A percentile compares a stretch with the other conserved stretches of the same genome.
Conservation (phyloP, 2,329 filamentous ascomycete species). For the Aspergillus alliaceus region DNA sequence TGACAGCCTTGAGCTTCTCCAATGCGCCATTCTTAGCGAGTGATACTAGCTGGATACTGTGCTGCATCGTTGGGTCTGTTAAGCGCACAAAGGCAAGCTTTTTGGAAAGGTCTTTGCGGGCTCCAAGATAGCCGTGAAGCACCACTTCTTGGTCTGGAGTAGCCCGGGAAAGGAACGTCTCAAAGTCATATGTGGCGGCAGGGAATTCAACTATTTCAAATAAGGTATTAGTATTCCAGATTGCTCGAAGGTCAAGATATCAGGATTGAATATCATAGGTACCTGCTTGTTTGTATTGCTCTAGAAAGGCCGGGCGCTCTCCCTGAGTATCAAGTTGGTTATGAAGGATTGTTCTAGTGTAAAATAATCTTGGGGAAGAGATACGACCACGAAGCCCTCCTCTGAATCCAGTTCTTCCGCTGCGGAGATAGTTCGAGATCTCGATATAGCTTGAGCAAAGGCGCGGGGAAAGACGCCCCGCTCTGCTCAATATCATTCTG, state of each 20-base stretch:
- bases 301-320: constrained; percentile 31
- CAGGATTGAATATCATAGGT: constrained; percentile 21
- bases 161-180: constrained; percentile 32
- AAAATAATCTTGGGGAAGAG: constrained; percentile 19
- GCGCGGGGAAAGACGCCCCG: constrained; percentile 24
- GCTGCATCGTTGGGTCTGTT: constrained; percentile 43
- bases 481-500: constrained; percentile 24
- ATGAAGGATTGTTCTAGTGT: constrained; percentile 19
- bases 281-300: constrained; percentile 50
- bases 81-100: constrained; percentile 70
- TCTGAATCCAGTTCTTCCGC: constrained; percentile 14
- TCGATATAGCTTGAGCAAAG: constrained; percentile 38
- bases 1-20: constrained; percentile 45
- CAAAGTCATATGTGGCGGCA: constrained; percentile 42
- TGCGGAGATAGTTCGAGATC: constrained; percentile 38
- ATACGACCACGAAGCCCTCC: constrained; percentile 7
- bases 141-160: constrained; percentile 46
- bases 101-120: constrained; percentile 65
- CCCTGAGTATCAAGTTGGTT: constrained; percentile 17
- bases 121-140: constrained; percentile 71
- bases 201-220: constrained; percentile 49
- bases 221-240: constrained; percentile 1
- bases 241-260: not conserved
- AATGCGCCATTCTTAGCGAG: constrained; percentile 37
- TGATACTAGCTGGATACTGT: constrained; percentile 53